A percentile compares a stretch with the other conserved stretches of the same genome.
Conservation (phyloP, 2,329 filamentous ascomycete species). For the Venturia oleaginea region DNA sequence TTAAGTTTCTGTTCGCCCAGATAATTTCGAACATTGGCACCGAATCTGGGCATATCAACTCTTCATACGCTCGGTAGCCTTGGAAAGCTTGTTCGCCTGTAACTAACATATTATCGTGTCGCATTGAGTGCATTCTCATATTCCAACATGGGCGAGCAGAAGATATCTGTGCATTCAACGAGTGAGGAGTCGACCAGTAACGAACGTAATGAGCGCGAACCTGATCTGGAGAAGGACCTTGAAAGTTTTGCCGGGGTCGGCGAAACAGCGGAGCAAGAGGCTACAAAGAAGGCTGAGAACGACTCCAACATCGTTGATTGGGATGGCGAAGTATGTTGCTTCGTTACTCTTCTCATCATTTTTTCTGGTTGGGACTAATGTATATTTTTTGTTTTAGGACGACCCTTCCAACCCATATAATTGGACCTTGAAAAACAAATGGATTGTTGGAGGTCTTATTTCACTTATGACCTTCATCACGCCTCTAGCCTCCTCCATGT, state of each 20-base stretch:
- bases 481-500: slow-evolving; percentile 31
- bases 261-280: neutral
- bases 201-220: neutral
- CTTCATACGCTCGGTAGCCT: neutral
- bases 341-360: no score
- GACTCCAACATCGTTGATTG: slow-evolving; percentile 43
- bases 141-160: neutral
- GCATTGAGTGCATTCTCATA: neutral
- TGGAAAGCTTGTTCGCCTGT: neutral
- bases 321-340: slow-evolving; percentile 37
- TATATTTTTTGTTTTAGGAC: neutral
- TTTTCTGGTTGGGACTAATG: neutral
- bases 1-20: no score
- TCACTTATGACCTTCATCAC: slow-evolving; percentile 12
- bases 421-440: slow-evolving; percentile 43
- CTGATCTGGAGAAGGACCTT: neutral
- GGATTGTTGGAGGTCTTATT: slow-evolving; percentile 29
- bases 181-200: neutral
- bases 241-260: neutral
- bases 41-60: no score
- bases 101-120: neutral
- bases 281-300: neutral
- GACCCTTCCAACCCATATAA: slow-evolving; percentile 49
- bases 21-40: no score
- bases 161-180: neutral